Evolutionary conservation across 768 basidiomycete species (phyloP), one percentile per base, ranked within the genome.

Genomic region (Pseudohyphozyma bogoriensis): DNA sequence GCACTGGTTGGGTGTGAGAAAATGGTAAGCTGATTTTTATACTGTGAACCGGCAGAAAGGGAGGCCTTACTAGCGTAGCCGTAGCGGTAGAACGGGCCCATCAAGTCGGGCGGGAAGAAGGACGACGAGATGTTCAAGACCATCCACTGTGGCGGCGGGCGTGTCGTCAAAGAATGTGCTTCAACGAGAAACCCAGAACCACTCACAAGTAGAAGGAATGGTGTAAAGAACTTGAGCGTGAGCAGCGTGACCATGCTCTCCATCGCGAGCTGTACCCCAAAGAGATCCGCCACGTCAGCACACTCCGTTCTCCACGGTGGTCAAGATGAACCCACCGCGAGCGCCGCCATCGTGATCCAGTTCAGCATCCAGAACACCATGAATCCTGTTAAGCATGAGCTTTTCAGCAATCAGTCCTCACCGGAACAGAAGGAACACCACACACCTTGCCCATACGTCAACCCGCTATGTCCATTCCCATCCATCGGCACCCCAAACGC

Each of bases 361-460:
- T 74, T 74, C 29, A 74, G 66, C 51, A 69, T 69, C 74, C 74
- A 74, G 11, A 72, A 65, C 4, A 70, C 69, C n/a, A 69, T 57
- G 59, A 70, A 71, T 8, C 71, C 72, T n/a, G 36, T 7, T 29
- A 37, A 18, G 18, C 18, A 18, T 37, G 36, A 40, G 52, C 20
- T 40, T n/a, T n/a, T n/a, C n/a, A n/a, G n/a, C n/a, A n/a, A n/a
- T n/a, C 26, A 55, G 29, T 10, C 18, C 9, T 10, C 20, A 37
- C 22, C 18, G 51, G 42, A 24, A 15, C 54, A 35, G 45, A 20
- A 12, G 9, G 35, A 31, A 16, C 9, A 16, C n/a, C 37, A 59
- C 0, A 54, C 62, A 29, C 49, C 28, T 26, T 63, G 62, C 13
- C 49, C 31, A 2, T 58, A 39, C n/a, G 71, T 70, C 15, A 73